phyloP scores from a whole-genome alignment of 139 green algal genomes.

The Ettlia oleoabundans region DNA sequence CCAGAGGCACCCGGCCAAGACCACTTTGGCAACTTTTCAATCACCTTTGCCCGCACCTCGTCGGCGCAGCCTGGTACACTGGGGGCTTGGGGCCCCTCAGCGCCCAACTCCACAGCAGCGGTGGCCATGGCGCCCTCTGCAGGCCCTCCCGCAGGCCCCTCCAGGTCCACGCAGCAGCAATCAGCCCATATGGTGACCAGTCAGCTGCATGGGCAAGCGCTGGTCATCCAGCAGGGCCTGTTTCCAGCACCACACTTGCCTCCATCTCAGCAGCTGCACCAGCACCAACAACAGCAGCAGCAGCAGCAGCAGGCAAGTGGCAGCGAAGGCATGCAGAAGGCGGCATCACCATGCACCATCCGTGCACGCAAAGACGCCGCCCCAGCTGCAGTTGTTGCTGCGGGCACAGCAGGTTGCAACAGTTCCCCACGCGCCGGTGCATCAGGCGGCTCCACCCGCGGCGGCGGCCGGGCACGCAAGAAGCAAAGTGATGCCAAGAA shows the following conservation, averaged over 20 bases:
- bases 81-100: constrained; percentile 13
- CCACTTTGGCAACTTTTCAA: constrained; percentile 29
- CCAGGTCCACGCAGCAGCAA: background rate
- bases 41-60: background rate
- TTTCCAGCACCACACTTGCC: no score
- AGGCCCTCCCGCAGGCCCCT: background rate
- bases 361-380: no score
- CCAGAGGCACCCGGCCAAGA: constrained; percentile 12
- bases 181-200: constrained; percentile 5
- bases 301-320: no score
- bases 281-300: no score
- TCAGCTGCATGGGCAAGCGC: background rate
- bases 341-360: no score
- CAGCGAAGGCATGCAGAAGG: no score
- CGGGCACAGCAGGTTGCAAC: background rate
- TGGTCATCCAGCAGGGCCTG: background rate
- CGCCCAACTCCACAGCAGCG: background rate
- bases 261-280: no score
- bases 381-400: background rate
- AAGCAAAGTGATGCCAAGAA: constrained; percentile 34
- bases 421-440: no score
- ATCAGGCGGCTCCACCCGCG: background rate
- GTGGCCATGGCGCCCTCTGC: background rate
- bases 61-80: background rate
- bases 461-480: background rate